Evolutionary conservation across 371 early-diverging fungal genomes (phyloP).

Genomic region (Lichtheimia ornata): DNA sequence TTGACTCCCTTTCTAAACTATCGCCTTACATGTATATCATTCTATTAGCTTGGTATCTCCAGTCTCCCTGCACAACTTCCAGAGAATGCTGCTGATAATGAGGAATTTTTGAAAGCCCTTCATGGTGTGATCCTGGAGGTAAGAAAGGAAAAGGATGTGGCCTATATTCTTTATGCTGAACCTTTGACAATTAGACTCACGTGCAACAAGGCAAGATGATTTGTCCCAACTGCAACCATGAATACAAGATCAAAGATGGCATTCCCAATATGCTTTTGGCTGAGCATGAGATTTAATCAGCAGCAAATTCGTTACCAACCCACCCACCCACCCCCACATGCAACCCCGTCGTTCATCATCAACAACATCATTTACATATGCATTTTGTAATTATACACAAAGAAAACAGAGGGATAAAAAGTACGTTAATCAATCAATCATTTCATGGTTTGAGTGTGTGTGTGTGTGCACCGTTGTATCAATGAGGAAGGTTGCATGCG

Average conservation of each 20-base stretch:
- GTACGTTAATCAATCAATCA: no score
- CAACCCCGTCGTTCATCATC: no score
- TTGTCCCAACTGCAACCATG: constrained; percentile 87
- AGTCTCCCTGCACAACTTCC: constrained; percentile 73
- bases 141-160: constrained; percentile 11
- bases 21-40: neutral
- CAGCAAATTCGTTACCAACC: no score
- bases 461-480: no score
- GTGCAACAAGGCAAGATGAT: constrained; percentile 90
- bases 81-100: constrained; percentile 68
- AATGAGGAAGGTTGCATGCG: no score
- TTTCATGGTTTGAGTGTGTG: no score
- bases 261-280: constrained; percentile 97
- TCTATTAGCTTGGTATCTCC: constrained; percentile 59
- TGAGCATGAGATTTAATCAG: constrained; percentile 86
- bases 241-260: constrained; percentile 89
- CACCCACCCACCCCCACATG: no score
- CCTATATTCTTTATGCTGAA: neutral
- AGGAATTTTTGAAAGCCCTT: constrained; percentile 73
- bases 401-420: no score
- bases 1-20: no score
- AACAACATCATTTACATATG: no score
- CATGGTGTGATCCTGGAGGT: constrained; percentile 85
- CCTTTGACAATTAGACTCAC: constrained; percentile 61
- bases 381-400: no score